Base-by-base conservation (phyloP, 1,139 yeast genomes). In the Hyphopichia khmerensis region DNA sequence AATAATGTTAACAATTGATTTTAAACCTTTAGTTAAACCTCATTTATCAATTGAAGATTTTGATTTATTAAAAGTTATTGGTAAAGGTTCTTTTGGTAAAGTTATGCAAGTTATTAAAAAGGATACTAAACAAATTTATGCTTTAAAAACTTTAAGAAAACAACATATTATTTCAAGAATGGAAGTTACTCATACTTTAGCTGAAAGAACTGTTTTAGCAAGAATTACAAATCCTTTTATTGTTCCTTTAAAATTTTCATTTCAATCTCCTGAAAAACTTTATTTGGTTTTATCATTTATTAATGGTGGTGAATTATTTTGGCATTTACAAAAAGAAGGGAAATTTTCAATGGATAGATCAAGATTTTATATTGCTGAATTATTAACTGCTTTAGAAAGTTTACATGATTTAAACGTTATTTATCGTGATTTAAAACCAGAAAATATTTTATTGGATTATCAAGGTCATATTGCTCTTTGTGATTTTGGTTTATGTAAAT, bases 81-180 rank as follows among this genome's bases (percentile, higher is more conserved):
- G 99, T 37, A 93, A 93, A 62, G 99, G 99, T 3, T 89, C 97
- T 2, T 95, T 93, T 65, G 99, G 99, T 42, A 93, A 95, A 65
- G 99, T 93, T 44, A 93, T 93, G 98, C 99, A 93, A 65, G 99
- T 93, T 36, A 83, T 90, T 46, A 93, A 93, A 67, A 87, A 87
- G 54, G 98, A 93, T 64, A 93, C 99, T 10, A 86, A 86, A 50
- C 95, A 91, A 60, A 84, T 93, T 32, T 93, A 93, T 63, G 99
- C 99, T 3, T 72, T 93, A 60, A 93, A 93, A 62, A 90, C 97
- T 0, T 82, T 93, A 50, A 78, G 98, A 53, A 93, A 93, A 61
- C 90, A 95, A 21, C 96, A 93, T 60, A 89, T 93, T 53, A 95
- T 93, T 27, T 87, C 96, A 15, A 81, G 96, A 57, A 83, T 90